Conservation (phyloP, 192 early-diverging fungal species). For the Oehlia diaphana region DNA sequence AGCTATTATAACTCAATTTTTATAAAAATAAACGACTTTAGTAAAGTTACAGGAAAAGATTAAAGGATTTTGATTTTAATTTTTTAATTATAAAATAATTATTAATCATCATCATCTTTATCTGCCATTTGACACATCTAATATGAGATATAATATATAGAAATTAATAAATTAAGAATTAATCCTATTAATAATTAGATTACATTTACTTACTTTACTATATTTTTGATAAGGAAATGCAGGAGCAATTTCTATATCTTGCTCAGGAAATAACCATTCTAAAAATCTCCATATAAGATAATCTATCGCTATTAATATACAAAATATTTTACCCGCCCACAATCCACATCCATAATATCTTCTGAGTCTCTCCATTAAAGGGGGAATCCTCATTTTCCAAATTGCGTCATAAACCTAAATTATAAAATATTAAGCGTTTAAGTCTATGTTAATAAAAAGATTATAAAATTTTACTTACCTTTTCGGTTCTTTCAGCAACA, state of each 20-base stretch:
- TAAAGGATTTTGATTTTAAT: too few species aligned
- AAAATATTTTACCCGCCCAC: conserved; percentile 88
- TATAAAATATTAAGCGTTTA: neutral
- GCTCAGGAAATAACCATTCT: conserved; percentile 77
- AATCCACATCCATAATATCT: conserved; percentile 84
- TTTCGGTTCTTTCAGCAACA: conserved; percentile 90
- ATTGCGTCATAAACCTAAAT: conserved; percentile 75
- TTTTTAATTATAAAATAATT: too few species aligned
- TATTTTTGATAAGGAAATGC: conserved; percentile 66
- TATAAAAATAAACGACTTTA: too few species aligned
- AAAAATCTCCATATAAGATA: conserved; percentile 80
- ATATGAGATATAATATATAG: neutral
- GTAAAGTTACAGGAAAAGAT: too few species aligned
- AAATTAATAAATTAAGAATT: neutral
- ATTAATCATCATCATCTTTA: conserved; percentile 17
- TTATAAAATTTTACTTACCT: conserved; percentile 41
- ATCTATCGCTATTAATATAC: conserved; percentile 86
- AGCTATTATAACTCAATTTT: too few species aligned
- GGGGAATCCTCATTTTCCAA: conserved; percentile 59
- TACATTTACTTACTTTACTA: conserved; percentile 37
- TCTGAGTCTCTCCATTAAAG: conserved; percentile 78
- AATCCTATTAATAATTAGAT: neutral
- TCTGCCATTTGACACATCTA: conserved; percentile 31
- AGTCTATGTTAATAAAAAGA: neutral
- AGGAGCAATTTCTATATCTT: conserved; percentile 71